Conservation (phyloP, 2,329 filamentous ascomycete species). For the Fusarium sacchari region DNA sequence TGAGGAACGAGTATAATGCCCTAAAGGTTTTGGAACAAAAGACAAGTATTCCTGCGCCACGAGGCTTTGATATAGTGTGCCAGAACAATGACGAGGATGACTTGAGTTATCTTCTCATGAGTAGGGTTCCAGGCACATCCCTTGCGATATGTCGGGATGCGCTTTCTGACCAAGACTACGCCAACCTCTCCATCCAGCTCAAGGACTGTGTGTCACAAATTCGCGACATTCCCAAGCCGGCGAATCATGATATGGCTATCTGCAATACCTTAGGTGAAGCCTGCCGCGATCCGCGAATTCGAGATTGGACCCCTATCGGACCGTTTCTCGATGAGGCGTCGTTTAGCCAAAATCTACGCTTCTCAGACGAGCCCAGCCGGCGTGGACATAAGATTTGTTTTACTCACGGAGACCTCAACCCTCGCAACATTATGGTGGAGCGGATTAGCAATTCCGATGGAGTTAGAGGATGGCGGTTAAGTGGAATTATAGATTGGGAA, state of each 20-base stretch:
- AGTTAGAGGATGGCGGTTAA: not conserved
- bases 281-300: not conserved
- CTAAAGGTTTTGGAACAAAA: not conserved
- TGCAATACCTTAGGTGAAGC: not conserved
- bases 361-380: not conserved
- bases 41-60: not conserved
- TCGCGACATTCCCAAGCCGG: fast-evolving
- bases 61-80: not conserved
- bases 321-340: not conserved
- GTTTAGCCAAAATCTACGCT: not conserved
- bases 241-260: not conserved
- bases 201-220: not conserved
- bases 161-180: not conserved
- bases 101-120: not conserved
- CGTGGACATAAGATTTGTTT: not conserved
- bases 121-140: not conserved
- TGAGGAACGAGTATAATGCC: not conserved
- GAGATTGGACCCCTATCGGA: not conserved
- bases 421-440: not conserved
- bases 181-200: not conserved
- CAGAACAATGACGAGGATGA: not conserved
- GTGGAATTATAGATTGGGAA: not conserved
- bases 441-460: not conserved
- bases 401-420: not conserved
- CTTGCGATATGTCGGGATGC: not conserved